These are phyloP conservation scores for Strobilomyces confusus DNA, from an alignment of 768 basidiomycete genomes.

Conservation along the genomic window DNA sequence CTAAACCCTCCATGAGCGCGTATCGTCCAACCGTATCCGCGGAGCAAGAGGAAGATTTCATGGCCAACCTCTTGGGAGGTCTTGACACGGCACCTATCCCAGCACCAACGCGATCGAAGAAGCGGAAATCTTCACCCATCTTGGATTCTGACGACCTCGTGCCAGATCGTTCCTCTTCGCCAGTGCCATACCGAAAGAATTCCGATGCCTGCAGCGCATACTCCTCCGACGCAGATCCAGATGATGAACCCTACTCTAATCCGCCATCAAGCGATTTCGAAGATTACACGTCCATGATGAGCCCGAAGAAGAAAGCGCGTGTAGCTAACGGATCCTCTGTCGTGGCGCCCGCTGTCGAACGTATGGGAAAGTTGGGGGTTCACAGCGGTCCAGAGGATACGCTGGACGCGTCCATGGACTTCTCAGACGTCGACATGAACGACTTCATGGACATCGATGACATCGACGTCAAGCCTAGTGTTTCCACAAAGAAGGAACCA, in stretches of 20 bases:
- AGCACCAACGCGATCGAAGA: slow-evolving; percentile 40
- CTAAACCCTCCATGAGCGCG: slow-evolving; percentile 64
- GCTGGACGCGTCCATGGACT: slow-evolving; percentile 46
- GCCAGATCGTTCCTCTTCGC: slow-evolving; percentile 36
- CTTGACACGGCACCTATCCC: slow-evolving; percentile 54
- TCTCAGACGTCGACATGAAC: slow-evolving; percentile 58
- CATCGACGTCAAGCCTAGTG: slow-evolving; percentile 41
- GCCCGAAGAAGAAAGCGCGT: slow-evolving; percentile 65
- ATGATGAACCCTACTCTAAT: slow-evolving; percentile 23
- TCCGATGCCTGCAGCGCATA: slow-evolving; percentile 30
- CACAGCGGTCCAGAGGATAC: slow-evolving; percentile 47
- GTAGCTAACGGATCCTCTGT: slow-evolving; percentile 38
- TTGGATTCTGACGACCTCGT: slow-evolving; percentile 34
- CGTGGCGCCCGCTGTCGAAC: slow-evolving; percentile 54
- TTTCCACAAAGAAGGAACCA: slow-evolving; percentile 24
- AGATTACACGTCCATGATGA: slow-evolving; percentile 46
- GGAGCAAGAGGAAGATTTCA: slow-evolving; percentile 85
- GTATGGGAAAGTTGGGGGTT: slow-evolving; percentile 57
- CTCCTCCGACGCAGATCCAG: slow-evolving; percentile 35
- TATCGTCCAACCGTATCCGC: slow-evolving; percentile 76
- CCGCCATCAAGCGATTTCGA: slow-evolving; percentile 48
- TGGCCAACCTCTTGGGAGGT: slow-evolving; percentile 73
- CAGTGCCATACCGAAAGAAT: slow-evolving; percentile 34
- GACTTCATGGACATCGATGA: slow-evolving; percentile 58
- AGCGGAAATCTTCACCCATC: slow-evolving; percentile 62